Evolutionary conservation across 2,329 filamentous ascomycete genomes (phyloP), one percentile per base, ranked within the genome.

Genomic region (Ascocoryne sarcoides): DNA sequence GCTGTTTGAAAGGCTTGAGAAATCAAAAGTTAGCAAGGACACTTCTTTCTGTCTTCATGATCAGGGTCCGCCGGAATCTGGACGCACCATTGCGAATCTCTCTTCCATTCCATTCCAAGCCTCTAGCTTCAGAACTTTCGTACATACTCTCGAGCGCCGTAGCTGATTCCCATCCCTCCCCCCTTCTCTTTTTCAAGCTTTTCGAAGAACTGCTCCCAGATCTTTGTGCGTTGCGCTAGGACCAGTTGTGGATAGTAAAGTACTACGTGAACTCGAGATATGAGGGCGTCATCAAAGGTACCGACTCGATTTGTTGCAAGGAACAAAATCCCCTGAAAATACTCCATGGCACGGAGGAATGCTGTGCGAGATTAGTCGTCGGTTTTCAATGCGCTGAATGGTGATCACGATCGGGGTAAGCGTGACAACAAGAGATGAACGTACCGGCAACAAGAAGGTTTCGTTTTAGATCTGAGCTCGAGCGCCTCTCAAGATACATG

Each of bases 401-500:
- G n/a, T n/a, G n/a, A n/a, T n/a, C n/a, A n/a, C n/a, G n/a, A n/a
- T n/a, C n/a, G n/a, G n/a, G n/a, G n/a, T n/a, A n/a, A n/a, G n/a
- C n/a, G n/a, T n/a, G n/a, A 26, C 12, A 28, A n/a, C 2, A 4
- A 35, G 15, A 20, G 14, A 8, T 10, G 10, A 30, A 15, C 29
- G 14, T 39, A 48, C 46, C 48, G 1, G 59, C 56, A 2, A 63
- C 61, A 1, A 64, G 41, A 19, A 49, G 49, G 30, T 64, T 64
- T 3, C 60, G 62, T 5, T 50, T 41, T 0, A 63, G 53, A 33
- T 64, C 57, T 1, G 44, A 36, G 3, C 46, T 46, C 4, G 48
- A 40, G 3, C 63, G 53, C 2, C 54, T 51, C 43, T 64, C 60
- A 9, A 65, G 49, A 54, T 72, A 74, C 2, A 74, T 67, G 44